Evolutionary conservation across 768 basidiomycete species (phyloP).

Genomic region (Ramaria rubella): DNA sequence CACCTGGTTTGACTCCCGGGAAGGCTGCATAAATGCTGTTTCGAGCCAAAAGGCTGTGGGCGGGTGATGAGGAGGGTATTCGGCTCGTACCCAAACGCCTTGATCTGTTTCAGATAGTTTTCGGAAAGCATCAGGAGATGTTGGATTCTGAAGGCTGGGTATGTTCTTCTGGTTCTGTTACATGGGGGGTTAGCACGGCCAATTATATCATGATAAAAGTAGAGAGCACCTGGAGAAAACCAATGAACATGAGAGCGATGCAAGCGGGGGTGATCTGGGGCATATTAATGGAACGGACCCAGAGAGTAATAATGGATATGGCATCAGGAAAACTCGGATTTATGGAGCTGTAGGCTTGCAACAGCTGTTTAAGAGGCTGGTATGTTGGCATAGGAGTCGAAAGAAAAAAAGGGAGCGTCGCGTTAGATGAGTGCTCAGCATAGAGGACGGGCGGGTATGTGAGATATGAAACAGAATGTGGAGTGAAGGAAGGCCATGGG

Average conservation of each 20-base stretch:
- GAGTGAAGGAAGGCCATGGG: background rate
- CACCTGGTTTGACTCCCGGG: background rate
- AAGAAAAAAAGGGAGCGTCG: background rate
- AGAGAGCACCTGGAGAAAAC: conserved; percentile 4
- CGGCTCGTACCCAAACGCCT: background rate
- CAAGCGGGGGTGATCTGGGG: conserved; percentile 10
- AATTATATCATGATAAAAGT: background rate
- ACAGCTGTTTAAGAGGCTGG: background rate
- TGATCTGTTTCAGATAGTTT: background rate
- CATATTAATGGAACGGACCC: conserved; percentile 7
- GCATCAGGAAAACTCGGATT: background rate
- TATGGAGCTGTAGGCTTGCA: background rate
- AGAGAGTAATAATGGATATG: conserved; percentile 4
- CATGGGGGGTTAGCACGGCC: background rate
- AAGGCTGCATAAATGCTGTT: background rate
- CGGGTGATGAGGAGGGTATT: background rate
- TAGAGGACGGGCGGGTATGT: conserved; percentile 4
- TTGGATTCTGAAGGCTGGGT: conserved; percentile 1
- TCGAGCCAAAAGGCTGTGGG: conserved; percentile 3
- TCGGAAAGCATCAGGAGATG: background rate
- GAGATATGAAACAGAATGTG: background rate
- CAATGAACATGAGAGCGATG: conserved; percentile 14
- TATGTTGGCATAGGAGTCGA: conserved; percentile 7
- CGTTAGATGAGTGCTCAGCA: background rate
- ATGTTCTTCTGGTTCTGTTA: background rate